phyloP scores from a whole-genome alignment of 2,329 filamentous ascomycete genomes.

The Cercospora brassicicola region DNA sequence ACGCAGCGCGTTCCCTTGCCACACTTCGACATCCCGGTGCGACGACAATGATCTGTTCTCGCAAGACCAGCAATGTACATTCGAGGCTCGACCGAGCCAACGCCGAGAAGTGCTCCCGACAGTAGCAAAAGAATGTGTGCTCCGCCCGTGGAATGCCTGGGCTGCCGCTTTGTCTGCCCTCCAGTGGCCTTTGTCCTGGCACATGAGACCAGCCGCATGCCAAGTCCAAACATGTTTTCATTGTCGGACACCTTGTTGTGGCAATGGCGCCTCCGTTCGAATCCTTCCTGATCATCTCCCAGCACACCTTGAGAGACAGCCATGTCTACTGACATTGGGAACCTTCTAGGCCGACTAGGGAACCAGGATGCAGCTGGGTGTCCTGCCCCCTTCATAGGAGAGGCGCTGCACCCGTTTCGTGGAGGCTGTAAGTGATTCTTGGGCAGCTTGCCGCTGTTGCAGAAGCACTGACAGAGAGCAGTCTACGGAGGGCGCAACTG shows the following conservation, averaged over 20 bases:
- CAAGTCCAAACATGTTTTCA: background rate
- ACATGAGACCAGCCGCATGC: background rate
- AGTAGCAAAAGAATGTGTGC: background rate
- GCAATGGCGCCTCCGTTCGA: background rate
- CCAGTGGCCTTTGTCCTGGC: background rate
- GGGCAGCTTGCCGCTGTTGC: background rate
- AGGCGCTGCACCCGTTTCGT: constrained; percentile 26
- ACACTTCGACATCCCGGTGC: no score
- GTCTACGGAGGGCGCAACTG: constrained; percentile 31
- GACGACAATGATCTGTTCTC: background rate
- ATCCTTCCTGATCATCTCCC: background rate
- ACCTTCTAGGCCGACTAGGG: constrained; percentile 6
- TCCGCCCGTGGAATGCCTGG: background rate
- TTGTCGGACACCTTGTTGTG: background rate
- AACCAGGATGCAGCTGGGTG: constrained; percentile 31
- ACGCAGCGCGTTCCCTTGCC: no score
- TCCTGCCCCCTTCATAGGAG: constrained; percentile 33
- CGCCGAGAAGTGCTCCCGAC: background rate
- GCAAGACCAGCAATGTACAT: background rate
- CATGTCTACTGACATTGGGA: constrained; percentile 5
- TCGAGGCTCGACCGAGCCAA: background rate
- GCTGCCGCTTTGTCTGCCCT: background rate
- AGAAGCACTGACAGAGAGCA: constrained; percentile 9
- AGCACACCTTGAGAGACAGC: background rate
- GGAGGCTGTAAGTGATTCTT: constrained; percentile 30